Evolutionary conservation across 2,329 filamentous ascomycete species (phyloP).

Genomic region (Verticillium nonalfalfae): DNA sequence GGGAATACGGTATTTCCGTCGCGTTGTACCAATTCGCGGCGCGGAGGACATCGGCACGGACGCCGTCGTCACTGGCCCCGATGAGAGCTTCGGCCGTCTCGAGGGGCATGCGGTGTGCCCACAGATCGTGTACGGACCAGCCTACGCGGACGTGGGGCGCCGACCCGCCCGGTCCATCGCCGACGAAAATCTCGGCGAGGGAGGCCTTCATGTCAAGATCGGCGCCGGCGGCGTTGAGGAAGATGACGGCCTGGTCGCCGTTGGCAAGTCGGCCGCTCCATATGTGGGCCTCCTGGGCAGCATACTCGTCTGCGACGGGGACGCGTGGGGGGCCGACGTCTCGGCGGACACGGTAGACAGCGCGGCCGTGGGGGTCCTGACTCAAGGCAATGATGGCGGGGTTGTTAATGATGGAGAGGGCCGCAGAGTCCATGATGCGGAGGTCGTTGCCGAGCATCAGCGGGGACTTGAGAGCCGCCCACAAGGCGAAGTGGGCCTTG

Average conservation of each 20-base stretch:
- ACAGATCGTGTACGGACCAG: constrained; percentile 15
- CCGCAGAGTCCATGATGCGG: constrained; percentile 12
- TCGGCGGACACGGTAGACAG: constrained; percentile 15
- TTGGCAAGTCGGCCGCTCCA: constrained; percentile 19
- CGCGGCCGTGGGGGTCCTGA: constrained; percentile 24
- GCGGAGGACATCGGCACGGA: constrained; percentile 4
- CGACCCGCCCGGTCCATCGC: constrained; percentile 14
- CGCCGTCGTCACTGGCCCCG: neutral
- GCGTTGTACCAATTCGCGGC: constrained; percentile 13
- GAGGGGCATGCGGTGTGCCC: constrained; percentile 14
- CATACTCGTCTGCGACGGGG: constrained; percentile 13
- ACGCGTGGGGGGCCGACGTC: constrained; percentile 28
- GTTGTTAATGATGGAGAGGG: constrained; percentile 15
- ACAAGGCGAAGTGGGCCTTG: constrained; percentile 37
- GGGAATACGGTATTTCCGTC: constrained; percentile 11
- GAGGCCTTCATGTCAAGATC: constrained; percentile 9
- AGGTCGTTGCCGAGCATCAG: constrained; percentile 35
- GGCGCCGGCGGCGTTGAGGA: constrained; percentile 10
- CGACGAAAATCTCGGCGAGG: constrained; percentile 14
- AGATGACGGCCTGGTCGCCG: constrained; percentile 11
- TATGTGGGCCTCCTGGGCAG: constrained; percentile 18
- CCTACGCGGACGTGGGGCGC: constrained; percentile 12
- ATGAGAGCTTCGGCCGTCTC: constrained; percentile 9
- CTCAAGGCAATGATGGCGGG: constrained; percentile 21
- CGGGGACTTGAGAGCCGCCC: constrained; percentile 39